Conservation (phyloP, 768 basidiomycete species). For the Fistulinella prunicolor region DNA sequence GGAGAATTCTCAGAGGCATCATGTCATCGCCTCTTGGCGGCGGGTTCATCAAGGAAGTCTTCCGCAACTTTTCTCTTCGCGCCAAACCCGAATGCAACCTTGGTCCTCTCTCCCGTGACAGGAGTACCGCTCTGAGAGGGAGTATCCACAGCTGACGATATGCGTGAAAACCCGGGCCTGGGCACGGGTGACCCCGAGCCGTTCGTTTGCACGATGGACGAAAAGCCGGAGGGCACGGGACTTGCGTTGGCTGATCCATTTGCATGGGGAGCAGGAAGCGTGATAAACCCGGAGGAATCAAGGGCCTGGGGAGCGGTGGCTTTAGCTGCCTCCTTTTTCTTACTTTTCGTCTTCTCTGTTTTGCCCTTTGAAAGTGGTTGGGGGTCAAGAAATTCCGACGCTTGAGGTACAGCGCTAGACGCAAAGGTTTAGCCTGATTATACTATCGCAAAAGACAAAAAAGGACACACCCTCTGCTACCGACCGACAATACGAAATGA, state of each 20-base stretch:
- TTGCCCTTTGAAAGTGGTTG: constrained; percentile 82
- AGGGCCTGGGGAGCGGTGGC: constrained; percentile 40
- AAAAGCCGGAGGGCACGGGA: constrained; percentile 42
- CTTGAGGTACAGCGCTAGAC: constrained; percentile 81
- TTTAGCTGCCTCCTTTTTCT: constrained; percentile 67
- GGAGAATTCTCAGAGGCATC: no score
- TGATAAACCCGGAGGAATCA: constrained; percentile 66
- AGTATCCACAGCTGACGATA: constrained; percentile 54
- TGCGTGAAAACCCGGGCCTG: constrained; percentile 74
- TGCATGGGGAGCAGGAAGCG: constrained; percentile 57
- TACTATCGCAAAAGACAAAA: not conserved
- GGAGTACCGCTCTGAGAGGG: constrained; percentile 53
- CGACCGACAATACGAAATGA: constrained; percentile 93
- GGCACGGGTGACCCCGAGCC: constrained; percentile 62
- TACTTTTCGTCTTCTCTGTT: constrained; percentile 78
- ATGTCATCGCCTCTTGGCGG: constrained; percentile 51
- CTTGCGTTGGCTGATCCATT: constrained; percentile 42
- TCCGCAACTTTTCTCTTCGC: constrained; percentile 77
- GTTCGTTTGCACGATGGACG: constrained; percentile 24
- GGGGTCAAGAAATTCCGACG: constrained; percentile 72
- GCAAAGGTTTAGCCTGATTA: constrained; percentile 4
- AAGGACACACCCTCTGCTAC: constrained; percentile 76
- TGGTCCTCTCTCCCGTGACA: constrained; percentile 62
- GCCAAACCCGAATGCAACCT: constrained; percentile 74
- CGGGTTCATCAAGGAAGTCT: constrained; percentile 64